Conservation (phyloP, 23 red algal genomes). For the Cyanidiococcus yangmingshanensis region DNA sequence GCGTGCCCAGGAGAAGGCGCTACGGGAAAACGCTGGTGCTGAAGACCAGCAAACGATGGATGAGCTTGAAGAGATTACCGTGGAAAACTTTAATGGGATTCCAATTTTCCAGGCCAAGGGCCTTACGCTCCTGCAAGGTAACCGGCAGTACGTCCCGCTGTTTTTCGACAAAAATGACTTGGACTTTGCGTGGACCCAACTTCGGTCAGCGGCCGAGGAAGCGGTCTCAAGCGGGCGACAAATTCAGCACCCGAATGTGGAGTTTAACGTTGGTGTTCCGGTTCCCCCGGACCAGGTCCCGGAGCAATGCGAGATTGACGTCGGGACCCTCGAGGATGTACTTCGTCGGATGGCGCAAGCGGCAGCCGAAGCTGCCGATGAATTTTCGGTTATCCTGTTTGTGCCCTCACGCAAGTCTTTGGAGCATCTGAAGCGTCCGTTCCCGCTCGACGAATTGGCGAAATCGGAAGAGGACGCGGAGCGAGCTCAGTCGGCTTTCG, state of each 20-base stretch:
- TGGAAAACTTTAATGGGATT: slow-evolving; percentile 98
- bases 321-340: slow-evolving; percentile 95
- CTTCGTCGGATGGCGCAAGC: slow-evolving; percentile 81
- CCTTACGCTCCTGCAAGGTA: slow-evolving; percentile 76
- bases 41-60: background rate
- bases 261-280: slow-evolving; percentile 35
- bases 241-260: background rate
- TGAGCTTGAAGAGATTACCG: slow-evolving; percentile 75
- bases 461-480: background rate
- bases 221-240: background rate
- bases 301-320: slow-evolving; percentile 77
- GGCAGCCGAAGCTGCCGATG: slow-evolving; percentile 60
- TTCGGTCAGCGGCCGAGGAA: slow-evolving; percentile 21
- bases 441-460: slow-evolving; percentile 64
- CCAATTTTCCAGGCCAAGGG: slow-evolving; percentile 98
- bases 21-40: slow-evolving; percentile 19
- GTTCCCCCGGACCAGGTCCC: slow-evolving; percentile 25
- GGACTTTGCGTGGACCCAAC: slow-evolving; percentile 74
- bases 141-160: slow-evolving; percentile 80
- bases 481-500: background rate
- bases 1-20: background rate
- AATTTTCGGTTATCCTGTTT: slow-evolving; percentile 55
- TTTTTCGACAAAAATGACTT: slow-evolving; percentile 95
- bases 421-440: slow-evolving; percentile 55
- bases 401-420: slow-evolving; percentile 47